Evolutionary conservation across 768 basidiomycete species (phyloP).

Genomic region (Russula sp.): DNA sequence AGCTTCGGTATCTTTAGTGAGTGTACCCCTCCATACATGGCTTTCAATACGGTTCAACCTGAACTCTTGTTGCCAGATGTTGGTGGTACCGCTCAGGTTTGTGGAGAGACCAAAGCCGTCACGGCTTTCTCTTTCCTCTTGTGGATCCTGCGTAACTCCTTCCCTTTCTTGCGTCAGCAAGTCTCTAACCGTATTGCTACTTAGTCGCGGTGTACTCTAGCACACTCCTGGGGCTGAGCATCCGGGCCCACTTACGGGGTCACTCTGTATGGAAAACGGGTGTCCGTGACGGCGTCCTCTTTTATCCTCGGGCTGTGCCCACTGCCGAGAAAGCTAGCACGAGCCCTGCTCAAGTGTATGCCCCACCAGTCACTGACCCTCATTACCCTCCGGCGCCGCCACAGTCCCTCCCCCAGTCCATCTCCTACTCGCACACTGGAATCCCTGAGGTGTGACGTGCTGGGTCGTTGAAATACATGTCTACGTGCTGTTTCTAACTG

Average conservation of each 20-base stretch:
- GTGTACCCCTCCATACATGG: not conserved
- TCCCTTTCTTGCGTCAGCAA: not conserved
- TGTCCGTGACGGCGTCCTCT: conserved; percentile 31
- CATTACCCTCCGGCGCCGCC: too few species aligned
- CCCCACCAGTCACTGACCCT: too few species aligned
- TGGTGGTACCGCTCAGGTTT: conserved; percentile 13
- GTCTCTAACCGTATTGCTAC: conserved; percentile 1
- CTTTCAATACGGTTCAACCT: not conserved
- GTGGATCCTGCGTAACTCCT: conserved; percentile 32
- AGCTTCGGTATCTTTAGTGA: conserved; percentile 16
- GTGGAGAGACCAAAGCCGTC: conserved; percentile 31
- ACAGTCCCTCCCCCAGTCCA: too few species aligned
- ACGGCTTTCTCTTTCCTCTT: conserved; percentile 35
- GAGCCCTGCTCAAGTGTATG: too few species aligned
- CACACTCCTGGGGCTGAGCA: conserved; percentile 27
- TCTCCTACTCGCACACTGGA: too few species aligned
- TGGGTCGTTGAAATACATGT: too few species aligned
- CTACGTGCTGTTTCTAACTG: too few species aligned
- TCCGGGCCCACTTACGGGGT: conserved; percentile 30
- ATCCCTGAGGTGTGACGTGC: too few species aligned
- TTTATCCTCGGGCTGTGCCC: not conserved
- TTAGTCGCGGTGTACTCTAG: conserved; percentile 33
- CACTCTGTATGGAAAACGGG: conserved; percentile 31
- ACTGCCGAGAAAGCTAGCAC: too few species aligned
- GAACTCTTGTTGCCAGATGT: not conserved